Conservation (phyloP, 78 protist species). For the Emiliania huxleyi region DNA sequence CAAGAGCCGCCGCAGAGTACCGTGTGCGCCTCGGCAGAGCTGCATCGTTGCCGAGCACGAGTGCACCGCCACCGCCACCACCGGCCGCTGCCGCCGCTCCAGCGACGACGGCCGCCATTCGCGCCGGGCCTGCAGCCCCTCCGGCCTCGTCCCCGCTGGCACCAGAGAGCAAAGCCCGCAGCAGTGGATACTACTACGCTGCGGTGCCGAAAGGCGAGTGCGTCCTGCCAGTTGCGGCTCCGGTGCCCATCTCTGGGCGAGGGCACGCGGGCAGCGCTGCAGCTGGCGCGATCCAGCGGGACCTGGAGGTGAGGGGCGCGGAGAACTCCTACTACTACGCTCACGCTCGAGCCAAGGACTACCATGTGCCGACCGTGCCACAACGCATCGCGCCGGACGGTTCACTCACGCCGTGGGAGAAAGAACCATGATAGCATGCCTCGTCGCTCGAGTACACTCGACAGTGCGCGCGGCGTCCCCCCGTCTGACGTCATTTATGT, state of each 20-base stretch:
- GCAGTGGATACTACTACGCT: background rate
- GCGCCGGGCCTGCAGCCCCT: background rate
- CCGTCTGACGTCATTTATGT: too few species aligned
- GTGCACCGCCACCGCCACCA: background rate
- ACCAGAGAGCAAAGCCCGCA: background rate
- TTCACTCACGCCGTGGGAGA: background rate
- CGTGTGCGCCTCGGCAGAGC: background rate
- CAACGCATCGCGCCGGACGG: background rate
- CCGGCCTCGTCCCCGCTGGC: background rate
- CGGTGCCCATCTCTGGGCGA: background rate
- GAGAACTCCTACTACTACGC: constrained; percentile 22
- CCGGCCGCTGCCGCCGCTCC: background rate
- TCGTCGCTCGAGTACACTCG: too few species aligned
- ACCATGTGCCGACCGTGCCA: background rate
- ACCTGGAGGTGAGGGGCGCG: constrained; percentile 35
- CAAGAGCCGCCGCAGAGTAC: background rate
- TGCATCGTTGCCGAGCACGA: background rate
- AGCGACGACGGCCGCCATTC: background rate
- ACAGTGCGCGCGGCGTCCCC: too few species aligned
- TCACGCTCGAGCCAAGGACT: background rate
- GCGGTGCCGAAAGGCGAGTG: background rate
- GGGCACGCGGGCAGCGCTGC: background rate
- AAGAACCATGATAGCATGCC: too few species aligned
- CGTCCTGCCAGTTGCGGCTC: background rate
- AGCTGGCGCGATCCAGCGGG: background rate